Percentiles rank a stretch among this genome's conserved stretches.
Evolutionary conservation across 768 basidiomycete genomes (phyloP).

Genomic region (Mycena galericulata): DNA sequence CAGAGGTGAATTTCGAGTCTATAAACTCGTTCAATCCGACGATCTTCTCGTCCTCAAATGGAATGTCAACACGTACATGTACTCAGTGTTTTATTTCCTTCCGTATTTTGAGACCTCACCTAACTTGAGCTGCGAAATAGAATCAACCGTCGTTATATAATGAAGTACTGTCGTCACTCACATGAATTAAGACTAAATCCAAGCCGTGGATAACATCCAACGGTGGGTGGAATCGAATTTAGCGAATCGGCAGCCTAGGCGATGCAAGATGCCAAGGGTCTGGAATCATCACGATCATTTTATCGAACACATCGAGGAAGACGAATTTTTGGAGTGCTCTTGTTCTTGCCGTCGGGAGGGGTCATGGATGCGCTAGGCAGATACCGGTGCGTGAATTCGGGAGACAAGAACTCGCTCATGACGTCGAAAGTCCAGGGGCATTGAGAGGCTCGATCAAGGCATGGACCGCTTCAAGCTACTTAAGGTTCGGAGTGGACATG

Average conservation of each 20-base stretch:
- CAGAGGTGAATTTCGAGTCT: conserved; percentile 1
- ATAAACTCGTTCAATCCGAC: neutral
- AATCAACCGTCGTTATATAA: neutral
- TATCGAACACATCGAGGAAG: conserved; percentile 3
- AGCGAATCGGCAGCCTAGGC: neutral
- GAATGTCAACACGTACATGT: conserved; percentile 6
- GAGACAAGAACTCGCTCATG: conserved; percentile 10
- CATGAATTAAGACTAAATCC: conserved; percentile 5
- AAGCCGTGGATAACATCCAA: conserved; percentile 2
- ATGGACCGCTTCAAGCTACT: conserved; percentile 23
- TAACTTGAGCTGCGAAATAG: conserved; percentile 5
- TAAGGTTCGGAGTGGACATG: conserved; percentile 10
- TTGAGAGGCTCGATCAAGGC: conserved; percentile 22
- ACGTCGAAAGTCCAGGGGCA: conserved; percentile 12
- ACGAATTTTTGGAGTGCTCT: neutral
- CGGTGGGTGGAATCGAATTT: neutral
- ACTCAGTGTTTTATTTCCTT: conserved; percentile 6
- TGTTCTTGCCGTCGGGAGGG: conserved; percentile 23
- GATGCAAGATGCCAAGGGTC: neutral
- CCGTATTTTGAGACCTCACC: conserved; percentile 6
- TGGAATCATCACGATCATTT: conserved; percentile 11
- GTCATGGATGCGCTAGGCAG: conserved; percentile 11
- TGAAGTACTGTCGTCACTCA: neutral
- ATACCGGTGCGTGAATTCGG: conserved; percentile 17
- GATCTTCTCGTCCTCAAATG: conserved; percentile 18